These are phyloP conservation scores for Malus sylvestris DNA, from an alignment of 306 rosid genomes.

Conservation along the genomic window DNA sequence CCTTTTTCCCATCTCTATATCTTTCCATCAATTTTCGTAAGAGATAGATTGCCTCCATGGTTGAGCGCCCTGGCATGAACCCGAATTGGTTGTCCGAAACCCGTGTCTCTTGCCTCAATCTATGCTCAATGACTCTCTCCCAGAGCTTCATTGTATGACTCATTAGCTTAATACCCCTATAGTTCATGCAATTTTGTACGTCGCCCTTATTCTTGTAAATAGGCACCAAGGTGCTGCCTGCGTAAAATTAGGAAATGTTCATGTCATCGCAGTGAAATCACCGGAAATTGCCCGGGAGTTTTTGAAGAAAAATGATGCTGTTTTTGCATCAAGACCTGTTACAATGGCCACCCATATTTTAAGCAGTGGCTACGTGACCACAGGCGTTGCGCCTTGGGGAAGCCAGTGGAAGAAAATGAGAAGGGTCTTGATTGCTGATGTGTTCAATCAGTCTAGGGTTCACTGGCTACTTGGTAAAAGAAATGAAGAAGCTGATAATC, in stretches of 20 bases:
- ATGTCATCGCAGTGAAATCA: slow-evolving; percentile 29
- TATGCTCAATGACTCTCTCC: too few species aligned
- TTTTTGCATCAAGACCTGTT: slow-evolving; percentile 33
- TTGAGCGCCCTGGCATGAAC: too few species aligned
- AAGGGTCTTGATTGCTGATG: neutral
- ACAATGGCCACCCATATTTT: slow-evolving; percentile 6
- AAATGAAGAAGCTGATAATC: slow-evolving; percentile 22
- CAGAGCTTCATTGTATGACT: too few species aligned
- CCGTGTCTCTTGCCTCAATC: too few species aligned
- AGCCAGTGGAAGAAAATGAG: slow-evolving; percentile 20
- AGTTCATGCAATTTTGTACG: too few species aligned
- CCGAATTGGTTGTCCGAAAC: too few species aligned
- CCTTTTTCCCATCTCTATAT: too few species aligned
- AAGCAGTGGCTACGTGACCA: slow-evolving; percentile 11
- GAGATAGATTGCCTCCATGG: too few species aligned
- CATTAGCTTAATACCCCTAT: too few species aligned
- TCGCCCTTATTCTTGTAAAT: too few species aligned
- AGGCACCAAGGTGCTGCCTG: slow-evolving; percentile 13
- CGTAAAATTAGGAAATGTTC: slow-evolving; percentile 29
- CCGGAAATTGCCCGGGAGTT: slow-evolving; percentile 31
- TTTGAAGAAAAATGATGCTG: slow-evolving; percentile 31
- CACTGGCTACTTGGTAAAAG: slow-evolving; percentile 29
- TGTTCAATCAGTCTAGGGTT: slow-evolving; percentile 1
- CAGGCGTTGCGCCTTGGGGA: neutral
- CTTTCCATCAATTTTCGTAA: too few species aligned